Evolutionary conservation across 495 filamentous ascomycete genomes (phyloP).

Genomic region (Pyrenopolyporus hunteri): DNA sequence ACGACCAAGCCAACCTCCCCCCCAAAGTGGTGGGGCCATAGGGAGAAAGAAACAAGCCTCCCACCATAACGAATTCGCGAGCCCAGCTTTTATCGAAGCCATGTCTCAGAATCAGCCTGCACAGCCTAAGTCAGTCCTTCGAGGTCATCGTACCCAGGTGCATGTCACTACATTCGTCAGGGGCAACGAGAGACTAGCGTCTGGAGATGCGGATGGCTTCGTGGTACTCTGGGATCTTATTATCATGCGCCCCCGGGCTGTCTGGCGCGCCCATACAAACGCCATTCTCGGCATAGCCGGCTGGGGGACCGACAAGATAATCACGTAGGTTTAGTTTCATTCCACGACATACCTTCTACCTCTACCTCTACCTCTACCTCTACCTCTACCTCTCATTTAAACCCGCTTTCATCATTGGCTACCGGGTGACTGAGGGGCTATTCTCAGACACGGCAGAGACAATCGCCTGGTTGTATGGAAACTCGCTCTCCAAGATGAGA

Average conservation of each 20-base stretch:
- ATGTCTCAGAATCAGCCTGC: conserved; percentile 54
- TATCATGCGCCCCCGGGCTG: conserved; percentile 79
- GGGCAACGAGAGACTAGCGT: conserved; percentile 75
- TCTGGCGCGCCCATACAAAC: conserved; percentile 86
- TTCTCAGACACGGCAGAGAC: conserved; percentile 82
- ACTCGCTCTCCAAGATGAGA: conserved; percentile 67
- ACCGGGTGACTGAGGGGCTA: conserved; percentile 14
- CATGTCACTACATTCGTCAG: conserved; percentile 78
- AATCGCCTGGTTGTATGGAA: conserved; percentile 88
- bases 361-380: not conserved
- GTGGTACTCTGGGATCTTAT: conserved; percentile 84
- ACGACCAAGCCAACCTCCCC: not conserved
- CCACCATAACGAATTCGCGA: not conserved
- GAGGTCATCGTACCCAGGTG: conserved; percentile 83
- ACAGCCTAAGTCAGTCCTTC: conserved; percentile 82
- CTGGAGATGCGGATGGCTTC: conserved; percentile 91
- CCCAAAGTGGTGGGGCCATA: not conserved
- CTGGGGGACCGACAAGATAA: conserved; percentile 67
- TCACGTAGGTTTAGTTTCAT: conserved; percentile 70
- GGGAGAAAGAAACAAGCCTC: not conserved
- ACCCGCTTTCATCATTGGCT: conserved; percentile 3
- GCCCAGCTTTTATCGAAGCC: not conserved
- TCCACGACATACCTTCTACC: conserved; percentile 10
- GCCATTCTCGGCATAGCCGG: conserved; percentile 75
- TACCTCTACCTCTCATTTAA: not conserved